These are phyloP conservation scores for Dalbergia cochinchinensis DNA, from an alignment of 306 rosid genomes.

Conservation along the genomic window DNA sequence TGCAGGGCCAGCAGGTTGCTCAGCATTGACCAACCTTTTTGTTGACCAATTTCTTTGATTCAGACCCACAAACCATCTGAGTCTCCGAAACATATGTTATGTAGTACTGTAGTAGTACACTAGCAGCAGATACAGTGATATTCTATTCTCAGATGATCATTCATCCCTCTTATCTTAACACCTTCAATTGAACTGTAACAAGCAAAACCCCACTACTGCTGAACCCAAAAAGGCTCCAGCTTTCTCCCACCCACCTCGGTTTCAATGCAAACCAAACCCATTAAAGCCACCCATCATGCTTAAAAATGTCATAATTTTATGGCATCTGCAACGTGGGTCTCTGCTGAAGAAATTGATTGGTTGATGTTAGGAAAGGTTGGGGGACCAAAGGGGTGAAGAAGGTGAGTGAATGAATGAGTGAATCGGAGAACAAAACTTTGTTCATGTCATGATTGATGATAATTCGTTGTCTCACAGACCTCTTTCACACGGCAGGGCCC, in stretches of 20 bases:
- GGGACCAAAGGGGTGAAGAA: slow-evolving; percentile 16
- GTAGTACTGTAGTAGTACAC: slow-evolving; percentile 45
- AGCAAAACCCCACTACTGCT: slow-evolving; percentile 34
- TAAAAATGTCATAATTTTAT: slow-evolving; percentile 25
- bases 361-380: slow-evolving; percentile 25
- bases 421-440: slow-evolving; percentile 41
- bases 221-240: slow-evolving; percentile 48
- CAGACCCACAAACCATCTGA: slow-evolving; percentile 80
- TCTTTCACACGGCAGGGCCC: slow-evolving; percentile 20
- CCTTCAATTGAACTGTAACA: slow-evolving; percentile 41
- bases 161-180: slow-evolving; percentile 50
- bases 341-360: slow-evolving; percentile 36
- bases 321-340: slow-evolving; percentile 45
- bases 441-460: slow-evolving; percentile 30
- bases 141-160: slow-evolving; percentile 40
- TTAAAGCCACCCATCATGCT: slow-evolving; percentile 18
- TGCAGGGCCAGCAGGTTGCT: slow-evolving; percentile 55
- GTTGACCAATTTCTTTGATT: slow-evolving; percentile 65
- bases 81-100: slow-evolving; percentile 78
- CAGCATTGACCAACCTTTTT: slow-evolving; percentile 73
- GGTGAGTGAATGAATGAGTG: slow-evolving; percentile 13
- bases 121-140: slow-evolving; percentile 34
- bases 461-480: slow-evolving; percentile 30
- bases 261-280: slow-evolving; percentile 47
- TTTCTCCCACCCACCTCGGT: slow-evolving; percentile 43